Evolutionary conservation across 164 flowering plant species (phyloP).

Genomic region (Piper betle): DNA sequence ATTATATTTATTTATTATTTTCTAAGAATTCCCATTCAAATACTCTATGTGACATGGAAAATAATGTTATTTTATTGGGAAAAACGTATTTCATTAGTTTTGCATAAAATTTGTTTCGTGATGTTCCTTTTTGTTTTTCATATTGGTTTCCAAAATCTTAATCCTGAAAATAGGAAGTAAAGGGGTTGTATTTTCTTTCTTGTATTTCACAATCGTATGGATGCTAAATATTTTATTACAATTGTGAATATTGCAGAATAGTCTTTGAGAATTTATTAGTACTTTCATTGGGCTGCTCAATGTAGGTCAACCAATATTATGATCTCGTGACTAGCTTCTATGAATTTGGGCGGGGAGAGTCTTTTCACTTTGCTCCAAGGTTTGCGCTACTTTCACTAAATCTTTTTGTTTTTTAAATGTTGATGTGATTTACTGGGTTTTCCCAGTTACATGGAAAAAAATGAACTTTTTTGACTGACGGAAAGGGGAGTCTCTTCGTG

Average conservation of each 20-base stretch:
- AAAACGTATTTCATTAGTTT: no score
- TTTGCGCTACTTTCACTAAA: conserved; percentile 3
- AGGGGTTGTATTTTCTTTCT: background rate
- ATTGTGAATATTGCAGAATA: background rate
- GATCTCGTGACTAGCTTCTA: conserved; percentile 97
- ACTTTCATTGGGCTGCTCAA: conserved; percentile 1
- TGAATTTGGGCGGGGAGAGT: conserved; percentile 99
- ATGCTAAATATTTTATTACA: background rate
- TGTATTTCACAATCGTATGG: background rate
- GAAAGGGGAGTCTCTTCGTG: conserved; percentile 83
- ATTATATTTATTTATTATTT: no score
- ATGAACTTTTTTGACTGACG: conserved; percentile 36
- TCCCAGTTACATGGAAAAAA: background rate
- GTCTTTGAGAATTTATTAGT: background rate
- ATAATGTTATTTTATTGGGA: no score
- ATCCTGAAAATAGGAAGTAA: background rate
- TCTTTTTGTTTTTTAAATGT: background rate
- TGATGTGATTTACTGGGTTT: background rate
- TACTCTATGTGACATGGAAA: no score
- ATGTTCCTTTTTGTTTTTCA: background rate
- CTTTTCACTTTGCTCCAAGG: conserved; percentile 98
- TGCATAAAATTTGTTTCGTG: background rate
- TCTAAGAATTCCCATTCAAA: no score
- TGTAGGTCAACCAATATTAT: conserved; percentile 94
- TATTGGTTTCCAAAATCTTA: background rate